Evolutionary conservation across 208 protist species (phyloP).

Genomic region (Strigomonas galati): DNA sequence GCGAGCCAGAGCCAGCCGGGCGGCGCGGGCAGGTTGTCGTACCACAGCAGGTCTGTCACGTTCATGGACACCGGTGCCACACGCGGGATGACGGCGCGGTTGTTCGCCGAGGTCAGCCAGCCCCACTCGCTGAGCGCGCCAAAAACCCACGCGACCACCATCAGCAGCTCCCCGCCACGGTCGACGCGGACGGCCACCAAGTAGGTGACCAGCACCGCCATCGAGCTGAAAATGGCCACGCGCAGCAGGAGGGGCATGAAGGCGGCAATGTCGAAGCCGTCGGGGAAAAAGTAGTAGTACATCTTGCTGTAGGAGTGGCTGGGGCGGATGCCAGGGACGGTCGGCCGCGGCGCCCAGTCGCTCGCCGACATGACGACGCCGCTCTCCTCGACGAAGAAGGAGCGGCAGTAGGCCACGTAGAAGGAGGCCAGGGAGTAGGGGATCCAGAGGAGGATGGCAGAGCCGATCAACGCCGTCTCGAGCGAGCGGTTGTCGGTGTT

Average conservation of each 20-base stretch:
- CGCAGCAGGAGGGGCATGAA: slow-evolving; percentile 46
- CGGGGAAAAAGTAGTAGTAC: slow-evolving; percentile 52
- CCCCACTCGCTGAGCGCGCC: slow-evolving; percentile 55
- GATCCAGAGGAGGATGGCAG: slow-evolving; percentile 59
- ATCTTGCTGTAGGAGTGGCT: slow-evolving; percentile 24
- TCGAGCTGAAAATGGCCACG: slow-evolving; percentile 37
- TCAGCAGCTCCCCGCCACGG: slow-evolving; percentile 59
- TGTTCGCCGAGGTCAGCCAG: slow-evolving; percentile 37
- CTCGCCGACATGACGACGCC: background rate
- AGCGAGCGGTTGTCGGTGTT: slow-evolving; percentile 18
- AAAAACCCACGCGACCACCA: slow-evolving; percentile 63
- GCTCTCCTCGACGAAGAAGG: slow-evolving; percentile 31
- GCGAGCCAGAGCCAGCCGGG: slow-evolving; percentile 62
- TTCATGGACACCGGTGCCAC: slow-evolving; percentile 8
- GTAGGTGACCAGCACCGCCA: slow-evolving; percentile 40
- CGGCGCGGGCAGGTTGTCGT: background rate
- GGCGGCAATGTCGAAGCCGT: slow-evolving; percentile 38
- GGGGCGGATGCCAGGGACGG: slow-evolving; percentile 6
- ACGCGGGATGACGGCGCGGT: slow-evolving; percentile 13
- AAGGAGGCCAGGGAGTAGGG: slow-evolving; percentile 59
- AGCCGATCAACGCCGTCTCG: slow-evolving; percentile 30
- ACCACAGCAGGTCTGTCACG: background rate
- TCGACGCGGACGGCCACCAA: slow-evolving; percentile 35
- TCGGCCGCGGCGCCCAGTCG: slow-evolving; percentile 10
- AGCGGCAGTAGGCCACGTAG: slow-evolving; percentile 61